Base-by-base conservation (phyloP, 140 eudicot species). In the Bidens hawaiensis region DNA sequence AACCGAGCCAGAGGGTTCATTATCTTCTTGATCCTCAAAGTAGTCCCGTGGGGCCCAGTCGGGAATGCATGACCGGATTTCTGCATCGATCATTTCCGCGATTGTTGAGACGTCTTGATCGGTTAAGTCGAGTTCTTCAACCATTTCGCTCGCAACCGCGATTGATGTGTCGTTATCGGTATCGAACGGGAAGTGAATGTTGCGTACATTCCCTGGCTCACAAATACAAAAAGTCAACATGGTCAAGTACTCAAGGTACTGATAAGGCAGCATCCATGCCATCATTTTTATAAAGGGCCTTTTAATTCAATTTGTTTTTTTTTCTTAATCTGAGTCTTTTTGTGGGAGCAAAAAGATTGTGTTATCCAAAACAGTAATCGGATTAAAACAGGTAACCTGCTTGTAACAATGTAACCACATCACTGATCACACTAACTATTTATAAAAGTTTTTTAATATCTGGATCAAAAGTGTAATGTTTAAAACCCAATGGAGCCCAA, bases 61-160 rank as follows among this genome's bases (percentile, higher is more conserved):
- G 14, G 95, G 95, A 70, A 85, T 88, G 60, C 85, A 82, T n/a
- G 88, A 77, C 9, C 78, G 89, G 40, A 94, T 88, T 83, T 88
- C 97, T 5, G 95, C 65, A 64, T 93, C 95, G 8, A 93, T 93
- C 95, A 85, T 85, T 53, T 78, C 94, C 42, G 94, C 90, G 53
- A 88, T 83, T 14, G 85, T 82, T 22, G 99, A 75, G 31, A 85
- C 95, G 42, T 94, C 99, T 65, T 94, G 97, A 74, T 94, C 94
- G 12, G 97, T 83, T 24, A 94, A 78, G 62, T 78, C 90, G 62
- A 94, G 75, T 73, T 94, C 95, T 70, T 88, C 84, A 71, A 94
- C 99, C 99, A 94, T 94, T 83, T 94, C 99, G 73, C 97, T 83
- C 28, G 99, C 99, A 67, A 94, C 99, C 53, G 88, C 95, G 52